Conservation (phyloP, 768 basidiomycete species). For the Podaxis sp. region DNA sequence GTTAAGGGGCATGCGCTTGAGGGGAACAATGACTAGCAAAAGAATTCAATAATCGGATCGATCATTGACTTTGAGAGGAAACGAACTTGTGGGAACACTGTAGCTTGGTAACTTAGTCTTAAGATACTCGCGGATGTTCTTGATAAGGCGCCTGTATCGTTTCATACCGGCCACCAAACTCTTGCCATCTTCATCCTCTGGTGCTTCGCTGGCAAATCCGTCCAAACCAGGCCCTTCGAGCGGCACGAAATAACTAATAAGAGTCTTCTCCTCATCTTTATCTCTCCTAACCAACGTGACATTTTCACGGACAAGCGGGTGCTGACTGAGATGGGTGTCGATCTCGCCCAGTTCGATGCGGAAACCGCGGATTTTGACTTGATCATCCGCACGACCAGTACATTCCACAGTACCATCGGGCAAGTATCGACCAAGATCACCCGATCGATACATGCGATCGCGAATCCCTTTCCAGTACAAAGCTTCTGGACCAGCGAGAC, state of each 20-base stretch:
- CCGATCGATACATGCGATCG: conserved; percentile 96
- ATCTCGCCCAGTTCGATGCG: conserved; percentile 98
- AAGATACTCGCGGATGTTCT: conserved; percentile 89
- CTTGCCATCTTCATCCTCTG: conserved; percentile 51
- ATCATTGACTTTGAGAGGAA: conserved; percentile 6
- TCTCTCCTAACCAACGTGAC: conserved; percentile 95
- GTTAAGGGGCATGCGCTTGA: conserved; percentile 94
- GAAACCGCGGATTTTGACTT: conserved; percentile 99
- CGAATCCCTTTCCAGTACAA: conserved; percentile 91
- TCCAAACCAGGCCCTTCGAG: conserved; percentile 62
- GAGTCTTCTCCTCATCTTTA: conserved; percentile 98
- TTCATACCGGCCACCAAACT: conserved; percentile 73
- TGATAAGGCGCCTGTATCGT: conserved; percentile 84
- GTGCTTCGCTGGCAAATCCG: conserved; percentile 65
- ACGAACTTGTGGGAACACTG: conserved; percentile 84
- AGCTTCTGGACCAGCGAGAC: conserved; percentile 65
- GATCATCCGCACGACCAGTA: conserved; percentile 95
- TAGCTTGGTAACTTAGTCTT: conserved; percentile 97
- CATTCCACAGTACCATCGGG: conserved; percentile 94
- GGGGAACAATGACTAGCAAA: conserved; percentile 84
- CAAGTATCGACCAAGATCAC: conserved; percentile 92
- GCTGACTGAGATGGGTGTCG: conserved; percentile 91
- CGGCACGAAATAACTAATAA: conserved; percentile 97
- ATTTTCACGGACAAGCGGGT: conserved; percentile 93
- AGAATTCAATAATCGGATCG: conserved; percentile 1